phyloP scores from a whole-genome alignment of 2,329 filamentous ascomycete genomes.

The Talaromyces sp. region DNA sequence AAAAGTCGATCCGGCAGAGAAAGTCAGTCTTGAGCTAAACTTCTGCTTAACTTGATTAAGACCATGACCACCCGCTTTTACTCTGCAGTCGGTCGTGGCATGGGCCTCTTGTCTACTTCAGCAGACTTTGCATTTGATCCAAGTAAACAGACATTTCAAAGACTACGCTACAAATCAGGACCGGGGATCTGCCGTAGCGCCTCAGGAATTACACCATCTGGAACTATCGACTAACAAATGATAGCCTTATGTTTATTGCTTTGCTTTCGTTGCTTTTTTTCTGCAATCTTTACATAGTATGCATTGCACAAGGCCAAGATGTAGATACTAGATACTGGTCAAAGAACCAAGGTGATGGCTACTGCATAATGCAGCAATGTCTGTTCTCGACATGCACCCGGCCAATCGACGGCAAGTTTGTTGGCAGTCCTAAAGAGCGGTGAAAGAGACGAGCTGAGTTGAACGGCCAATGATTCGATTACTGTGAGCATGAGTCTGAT shows the following conservation, averaged over 20 bases:
- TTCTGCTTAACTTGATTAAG: background rate
- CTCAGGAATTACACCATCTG: background rate
- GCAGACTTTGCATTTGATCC: background rate
- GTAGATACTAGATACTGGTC: background rate
- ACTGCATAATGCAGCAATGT: background rate
- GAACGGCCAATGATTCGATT: background rate
- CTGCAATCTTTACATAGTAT: too few species aligned
- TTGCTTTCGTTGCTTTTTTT: background rate
- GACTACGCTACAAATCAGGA: background rate
- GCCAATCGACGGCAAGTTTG: background rate
- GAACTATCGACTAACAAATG: background rate
- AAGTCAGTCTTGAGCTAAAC: background rate
- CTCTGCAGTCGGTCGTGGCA: background rate
- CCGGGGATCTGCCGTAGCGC: slow-evolving; percentile 7
- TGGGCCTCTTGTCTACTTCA: background rate
- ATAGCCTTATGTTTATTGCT: background rate
- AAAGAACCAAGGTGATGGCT: background rate
- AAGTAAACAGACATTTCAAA: too few species aligned
- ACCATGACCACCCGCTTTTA: background rate
- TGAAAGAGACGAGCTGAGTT: background rate
- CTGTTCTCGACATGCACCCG: background rate
- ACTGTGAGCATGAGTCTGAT: background rate
- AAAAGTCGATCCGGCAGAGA: slow-evolving; percentile 1
- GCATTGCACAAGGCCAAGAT: too few species aligned
- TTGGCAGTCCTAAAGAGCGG: background rate